Conservation (phyloP, 805 yeast species). For the Peterozyma toletana region DNA sequence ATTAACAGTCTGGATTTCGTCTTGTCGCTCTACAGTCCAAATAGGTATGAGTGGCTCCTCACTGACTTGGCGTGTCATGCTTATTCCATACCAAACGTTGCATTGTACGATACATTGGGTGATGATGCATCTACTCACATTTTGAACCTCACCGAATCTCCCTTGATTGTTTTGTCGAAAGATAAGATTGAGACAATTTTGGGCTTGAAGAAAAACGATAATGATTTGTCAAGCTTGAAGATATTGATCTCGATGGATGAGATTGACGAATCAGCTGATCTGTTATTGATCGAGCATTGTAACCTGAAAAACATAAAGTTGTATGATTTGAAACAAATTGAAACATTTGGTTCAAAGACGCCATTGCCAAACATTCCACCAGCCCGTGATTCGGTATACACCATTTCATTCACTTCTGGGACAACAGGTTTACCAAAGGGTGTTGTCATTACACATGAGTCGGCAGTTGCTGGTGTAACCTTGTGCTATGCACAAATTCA, state of each 20-base stretch:
- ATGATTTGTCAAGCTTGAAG: conserved; percentile 24
- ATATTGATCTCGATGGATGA: conserved; percentile 52
- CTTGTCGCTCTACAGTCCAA: conserved; percentile 48
- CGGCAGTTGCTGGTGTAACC: conserved; percentile 39
- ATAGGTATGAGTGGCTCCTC: conserved; percentile 62
- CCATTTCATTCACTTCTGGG: conserved; percentile 69
- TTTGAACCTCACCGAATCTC: conserved; percentile 52
- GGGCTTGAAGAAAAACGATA: conserved; percentile 26
- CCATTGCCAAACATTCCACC: conserved; percentile 35
- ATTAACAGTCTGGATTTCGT: conserved; percentile 29
- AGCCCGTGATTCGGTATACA: conserved; percentile 42
- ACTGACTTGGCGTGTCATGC: conserved; percentile 62
- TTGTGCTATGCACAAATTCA: conserved; percentile 22
- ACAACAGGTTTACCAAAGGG: conserved; percentile 76
- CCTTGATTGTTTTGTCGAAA: conserved; percentile 45
- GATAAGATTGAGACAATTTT: conserved; percentile 42
- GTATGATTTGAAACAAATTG: conserved; percentile 24
- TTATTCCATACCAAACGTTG: conserved; percentile 45
- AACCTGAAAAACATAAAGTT: conserved; percentile 13
- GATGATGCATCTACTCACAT: conserved; percentile 58
- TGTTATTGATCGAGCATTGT: neutral
- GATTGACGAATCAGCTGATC: conserved; percentile 13
- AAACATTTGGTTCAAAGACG: conserved; percentile 22
- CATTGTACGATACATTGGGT: conserved; percentile 54
- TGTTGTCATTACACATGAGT: conserved; percentile 47